These are phyloP conservation scores for Mycosphaerella sp. DNA, from an alignment of 2,329 filamentous ascomycete species.

Conservation along the genomic window DNA sequence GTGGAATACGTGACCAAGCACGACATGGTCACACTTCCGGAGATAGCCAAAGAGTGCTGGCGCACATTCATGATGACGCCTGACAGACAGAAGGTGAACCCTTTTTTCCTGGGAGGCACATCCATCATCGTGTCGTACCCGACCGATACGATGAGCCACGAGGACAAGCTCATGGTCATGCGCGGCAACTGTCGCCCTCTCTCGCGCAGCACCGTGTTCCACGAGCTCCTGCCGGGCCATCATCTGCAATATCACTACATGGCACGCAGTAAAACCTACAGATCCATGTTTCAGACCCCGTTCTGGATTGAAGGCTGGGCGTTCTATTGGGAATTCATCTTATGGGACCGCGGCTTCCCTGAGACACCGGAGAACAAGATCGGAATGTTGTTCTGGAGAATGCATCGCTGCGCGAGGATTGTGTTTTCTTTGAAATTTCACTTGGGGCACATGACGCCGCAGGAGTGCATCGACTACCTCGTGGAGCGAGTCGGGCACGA, in stretches of 20 bases:
- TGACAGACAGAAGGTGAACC: constrained; percentile 49
- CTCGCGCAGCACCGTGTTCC: constrained; percentile 54
- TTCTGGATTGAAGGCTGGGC: constrained; percentile 59
- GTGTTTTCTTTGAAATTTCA: constrained; percentile 55
- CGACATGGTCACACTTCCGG: constrained; percentile 52
- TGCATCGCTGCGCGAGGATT: constrained; percentile 57
- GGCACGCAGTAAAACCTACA: constrained; percentile 45
- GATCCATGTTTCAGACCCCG: constrained; percentile 50
- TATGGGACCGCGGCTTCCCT: constrained; percentile 52
- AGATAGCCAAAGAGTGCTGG: constrained; percentile 49
- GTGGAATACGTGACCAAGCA: constrained; percentile 49
- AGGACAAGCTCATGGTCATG: constrained; percentile 54
- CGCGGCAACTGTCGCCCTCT: constrained; percentile 55
- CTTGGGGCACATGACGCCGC: constrained; percentile 48
- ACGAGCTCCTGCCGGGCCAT: constrained; percentile 57
- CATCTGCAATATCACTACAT: constrained; percentile 50
- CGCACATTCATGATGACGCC: constrained; percentile 54
- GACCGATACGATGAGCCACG: constrained; percentile 48
- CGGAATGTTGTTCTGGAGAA: constrained; percentile 57
- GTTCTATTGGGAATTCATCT: constrained; percentile 56
- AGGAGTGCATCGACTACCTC: constrained; percentile 53
- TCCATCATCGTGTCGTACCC: constrained; percentile 54
- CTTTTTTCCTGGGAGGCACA: constrained; percentile 55
- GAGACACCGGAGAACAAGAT: constrained; percentile 48
- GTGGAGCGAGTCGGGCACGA: constrained; percentile 55